phyloP scores from a whole-genome alignment of 176 grass and related monocot genomes.

The Leersia perrieri region DNA sequence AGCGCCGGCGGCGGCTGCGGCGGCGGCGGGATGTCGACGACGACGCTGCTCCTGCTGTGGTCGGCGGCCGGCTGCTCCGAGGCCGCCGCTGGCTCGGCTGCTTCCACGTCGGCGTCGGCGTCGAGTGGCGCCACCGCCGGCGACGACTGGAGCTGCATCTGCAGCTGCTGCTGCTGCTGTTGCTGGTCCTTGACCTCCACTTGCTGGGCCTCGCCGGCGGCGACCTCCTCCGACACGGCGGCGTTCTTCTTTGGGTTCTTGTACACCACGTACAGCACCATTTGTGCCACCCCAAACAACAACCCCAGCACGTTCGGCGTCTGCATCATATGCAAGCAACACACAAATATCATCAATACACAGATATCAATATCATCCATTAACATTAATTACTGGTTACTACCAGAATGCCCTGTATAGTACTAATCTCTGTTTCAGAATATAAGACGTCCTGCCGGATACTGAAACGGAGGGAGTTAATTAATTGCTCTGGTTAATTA shows the following conservation, averaged over 20 bases:
- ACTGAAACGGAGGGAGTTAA: too few relatives aligned
- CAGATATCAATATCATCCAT: too few relatives aligned
- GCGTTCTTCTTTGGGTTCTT: constrained; percentile 55
- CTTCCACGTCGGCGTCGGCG: not conserved
- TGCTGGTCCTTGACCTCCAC: constrained; percentile 20
- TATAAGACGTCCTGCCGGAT: too few relatives aligned
- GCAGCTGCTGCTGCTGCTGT: constrained; percentile 18
- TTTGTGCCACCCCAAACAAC: constrained; percentile 71
- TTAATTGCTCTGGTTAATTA: too few relatives aligned
- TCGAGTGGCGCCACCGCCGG: not conserved
- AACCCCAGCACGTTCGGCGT: constrained; percentile 77
- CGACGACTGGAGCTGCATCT: not conserved
- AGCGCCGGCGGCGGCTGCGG: not conserved
- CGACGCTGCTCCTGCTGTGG: not conserved
- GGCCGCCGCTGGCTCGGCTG: not conserved
- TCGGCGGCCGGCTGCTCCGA: not conserved
- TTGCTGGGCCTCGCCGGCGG: not conserved
- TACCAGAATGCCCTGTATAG: too few relatives aligned
- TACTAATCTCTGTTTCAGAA: too few relatives aligned
- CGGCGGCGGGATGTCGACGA: constrained; percentile 26
- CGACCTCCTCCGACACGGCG: constrained; percentile 40
- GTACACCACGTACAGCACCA: constrained; percentile 73
- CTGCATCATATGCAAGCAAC: constrained; percentile 32
- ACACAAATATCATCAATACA: too few relatives aligned
- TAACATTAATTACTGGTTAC: too few relatives aligned